phyloP scores from a whole-genome alignment of 2,329 filamentous ascomycete genomes.

The Stemphylium vesicarium region DNA sequence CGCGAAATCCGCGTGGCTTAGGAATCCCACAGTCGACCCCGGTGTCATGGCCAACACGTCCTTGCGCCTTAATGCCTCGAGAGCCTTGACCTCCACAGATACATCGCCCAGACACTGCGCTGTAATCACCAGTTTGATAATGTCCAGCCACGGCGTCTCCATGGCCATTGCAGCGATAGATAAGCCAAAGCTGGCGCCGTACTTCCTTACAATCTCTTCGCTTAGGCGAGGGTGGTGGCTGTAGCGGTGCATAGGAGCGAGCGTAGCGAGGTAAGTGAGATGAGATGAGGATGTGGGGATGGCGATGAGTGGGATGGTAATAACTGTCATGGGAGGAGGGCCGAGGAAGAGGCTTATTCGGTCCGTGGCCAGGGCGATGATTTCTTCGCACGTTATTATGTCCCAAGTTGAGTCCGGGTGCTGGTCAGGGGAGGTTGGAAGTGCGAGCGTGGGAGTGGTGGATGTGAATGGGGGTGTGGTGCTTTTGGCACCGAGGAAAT shows the following conservation, averaged over 20 bases:
- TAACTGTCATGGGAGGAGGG: not conserved
- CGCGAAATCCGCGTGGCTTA: not conserved
- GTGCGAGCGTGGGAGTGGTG: not conserved
- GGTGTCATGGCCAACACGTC: not conserved
- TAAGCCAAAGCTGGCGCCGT: not conserved
- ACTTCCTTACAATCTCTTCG: not conserved
- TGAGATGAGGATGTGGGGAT: constrained; percentile 2
- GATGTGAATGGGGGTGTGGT: not conserved
- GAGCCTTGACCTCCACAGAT: not conserved
- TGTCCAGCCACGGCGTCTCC: not conserved
- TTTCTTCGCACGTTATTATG: constrained; percentile 2
- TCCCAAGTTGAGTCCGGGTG: constrained; percentile 1
- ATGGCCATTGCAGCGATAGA: not conserved
- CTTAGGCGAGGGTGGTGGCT: not conserved
- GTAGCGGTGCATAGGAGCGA: not conserved
- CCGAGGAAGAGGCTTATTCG: constrained; percentile 7
- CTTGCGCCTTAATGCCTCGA: not conserved
- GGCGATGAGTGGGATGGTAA: constrained; percentile 2
- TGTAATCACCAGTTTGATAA: constrained; percentile 7
- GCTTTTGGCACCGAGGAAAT: not conserved
- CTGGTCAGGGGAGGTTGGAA: not conserved
- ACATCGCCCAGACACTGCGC: constrained; percentile 3
- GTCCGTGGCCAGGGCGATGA: not conserved
- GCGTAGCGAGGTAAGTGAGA: not conserved
- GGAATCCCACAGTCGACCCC: no score